Conservation (phyloP, 345 rosid species). For the Camelina laxa region DNA sequence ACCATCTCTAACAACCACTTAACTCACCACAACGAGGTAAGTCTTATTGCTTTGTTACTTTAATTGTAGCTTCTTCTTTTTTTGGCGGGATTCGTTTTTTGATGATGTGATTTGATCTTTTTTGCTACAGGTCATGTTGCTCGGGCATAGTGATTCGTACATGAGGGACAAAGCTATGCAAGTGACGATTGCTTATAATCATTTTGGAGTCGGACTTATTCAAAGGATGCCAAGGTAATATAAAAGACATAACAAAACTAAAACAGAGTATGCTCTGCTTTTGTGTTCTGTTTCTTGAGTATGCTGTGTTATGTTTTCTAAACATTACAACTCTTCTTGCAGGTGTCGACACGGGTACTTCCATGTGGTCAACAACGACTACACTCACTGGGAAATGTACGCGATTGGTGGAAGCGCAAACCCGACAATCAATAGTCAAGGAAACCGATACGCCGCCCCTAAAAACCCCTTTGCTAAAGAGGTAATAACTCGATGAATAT, state of each 20-base stretch:
- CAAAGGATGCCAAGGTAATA: constrained; percentile 96
- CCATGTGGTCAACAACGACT: constrained; percentile 97
- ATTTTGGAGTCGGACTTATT: constrained; percentile 91
- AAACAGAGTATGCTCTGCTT: constrained; percentile 19
- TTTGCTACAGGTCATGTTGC: constrained; percentile 68
- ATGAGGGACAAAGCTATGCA: constrained; percentile 88
- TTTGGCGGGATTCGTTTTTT: not conserved
- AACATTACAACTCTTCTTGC: constrained; percentile 25
- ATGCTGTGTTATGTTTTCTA: not conserved
- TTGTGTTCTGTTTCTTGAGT: constrained; percentile 6
- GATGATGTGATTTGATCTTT: not conserved
- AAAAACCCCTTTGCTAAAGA: constrained; percentile 78
- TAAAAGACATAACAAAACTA: not conserved
- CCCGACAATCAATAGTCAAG: constrained; percentile 97
- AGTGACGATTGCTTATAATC: constrained; percentile 95
- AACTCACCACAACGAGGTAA: constrained; percentile 94
- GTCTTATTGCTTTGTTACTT: not conserved
- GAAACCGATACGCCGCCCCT: constrained; percentile 88
- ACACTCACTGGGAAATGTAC: constrained; percentile 99
- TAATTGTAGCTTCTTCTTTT: not conserved
- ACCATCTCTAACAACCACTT: constrained; percentile 90
- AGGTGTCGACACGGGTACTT: constrained; percentile 96
- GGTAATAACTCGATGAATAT: constrained; percentile 44
- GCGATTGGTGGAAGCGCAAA: constrained; percentile 95
- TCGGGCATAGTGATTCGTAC: constrained; percentile 93